A percentile compares a stretch with the other conserved stretches of the same genome.
Evolutionary conservation across 2,329 filamentous ascomycete genomes (phyloP).

Genomic region (Botryosphaeria agaves): DNA sequence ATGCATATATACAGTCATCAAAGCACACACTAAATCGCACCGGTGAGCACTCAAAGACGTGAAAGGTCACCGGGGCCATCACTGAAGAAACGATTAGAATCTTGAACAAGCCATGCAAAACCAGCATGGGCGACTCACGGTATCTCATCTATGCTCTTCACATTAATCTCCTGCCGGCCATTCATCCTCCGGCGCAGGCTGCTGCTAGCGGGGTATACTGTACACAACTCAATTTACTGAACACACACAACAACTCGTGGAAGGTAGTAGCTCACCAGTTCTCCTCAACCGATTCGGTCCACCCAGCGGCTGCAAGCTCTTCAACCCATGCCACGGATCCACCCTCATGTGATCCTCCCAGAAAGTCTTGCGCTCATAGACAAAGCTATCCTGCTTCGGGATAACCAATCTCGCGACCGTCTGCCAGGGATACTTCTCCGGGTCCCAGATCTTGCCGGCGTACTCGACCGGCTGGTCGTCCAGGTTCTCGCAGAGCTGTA

Average conservation of each 20-base stretch:
- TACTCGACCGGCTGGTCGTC: conserved; percentile 29
- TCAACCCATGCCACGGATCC: conserved; percentile 25
- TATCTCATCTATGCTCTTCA: conserved; percentile 21
- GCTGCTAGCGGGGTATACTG: conserved; percentile 21
- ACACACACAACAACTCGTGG: neutral
- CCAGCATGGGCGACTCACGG: conserved; percentile 10
- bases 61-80: too few species aligned
- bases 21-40: too few species aligned
- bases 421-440: conserved; percentile 29
- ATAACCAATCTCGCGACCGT: conserved; percentile 23
- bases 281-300: conserved; percentile 21
- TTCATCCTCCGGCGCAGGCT: conserved; percentile 19
- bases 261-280: conserved; percentile 7
- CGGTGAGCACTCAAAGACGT: too few species aligned
- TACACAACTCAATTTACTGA: neutral
- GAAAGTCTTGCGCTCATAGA: conserved; percentile 21
- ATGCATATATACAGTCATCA: too few species aligned
- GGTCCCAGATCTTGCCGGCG: conserved; percentile 26
- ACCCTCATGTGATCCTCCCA: conserved; percentile 27
- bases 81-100: too few species aligned
- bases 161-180: conserved; percentile 17
- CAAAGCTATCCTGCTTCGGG: conserved; percentile 24
- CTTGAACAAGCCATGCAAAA: too few species aligned
- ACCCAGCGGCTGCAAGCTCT: conserved; percentile 22
- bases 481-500: conserved; percentile 29